These are phyloP conservation scores for Nymphaea thermarum DNA, from an alignment of 164 flowering plant species.

Conservation along the genomic window DNA sequence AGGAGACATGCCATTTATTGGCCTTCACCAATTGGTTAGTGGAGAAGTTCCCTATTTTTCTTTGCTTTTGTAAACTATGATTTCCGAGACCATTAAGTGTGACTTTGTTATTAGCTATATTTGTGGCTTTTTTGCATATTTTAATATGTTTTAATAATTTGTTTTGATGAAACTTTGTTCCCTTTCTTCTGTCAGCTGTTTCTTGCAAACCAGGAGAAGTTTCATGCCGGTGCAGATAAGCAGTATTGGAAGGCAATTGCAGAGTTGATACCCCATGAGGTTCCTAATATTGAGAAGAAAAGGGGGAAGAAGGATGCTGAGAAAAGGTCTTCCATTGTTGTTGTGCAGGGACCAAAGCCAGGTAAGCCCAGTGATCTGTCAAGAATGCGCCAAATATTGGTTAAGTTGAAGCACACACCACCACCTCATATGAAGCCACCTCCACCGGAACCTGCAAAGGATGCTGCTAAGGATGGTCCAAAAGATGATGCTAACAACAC, in stretches of 20 bases:
- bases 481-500: background rate
- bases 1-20: too few species aligned
- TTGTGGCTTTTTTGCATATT: background rate
- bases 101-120: background rate
- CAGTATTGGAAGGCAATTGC: slow-evolving; percentile 93
- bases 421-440: slow-evolving; percentile 91
- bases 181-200: slow-evolving; percentile 30
- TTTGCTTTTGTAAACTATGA: too few species aligned
- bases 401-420: slow-evolving; percentile 82
- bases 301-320: slow-evolving; percentile 81
- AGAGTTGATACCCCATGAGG: slow-evolving; percentile 76
- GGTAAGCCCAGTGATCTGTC: slow-evolving; percentile 93
- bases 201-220: slow-evolving; percentile 79
- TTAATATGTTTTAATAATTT: background rate
- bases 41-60: too few species aligned
- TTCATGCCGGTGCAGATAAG: slow-evolving; percentile 81
- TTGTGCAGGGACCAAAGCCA: slow-evolving; percentile 85
- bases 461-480: background rate
- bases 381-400: slow-evolving; percentile 69
- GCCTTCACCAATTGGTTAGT: too few species aligned
- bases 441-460: slow-evolving; percentile 19
- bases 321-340: slow-evolving; percentile 68
- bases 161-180: background rate
- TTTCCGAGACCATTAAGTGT: too few species aligned
- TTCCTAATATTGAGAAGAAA: slow-evolving; percentile 73